These are phyloP conservation scores for Ophiostoma novo-ulmi DNA, from an alignment of 2,329 filamentous ascomycete genomes.

Conservation along the genomic window DNA sequence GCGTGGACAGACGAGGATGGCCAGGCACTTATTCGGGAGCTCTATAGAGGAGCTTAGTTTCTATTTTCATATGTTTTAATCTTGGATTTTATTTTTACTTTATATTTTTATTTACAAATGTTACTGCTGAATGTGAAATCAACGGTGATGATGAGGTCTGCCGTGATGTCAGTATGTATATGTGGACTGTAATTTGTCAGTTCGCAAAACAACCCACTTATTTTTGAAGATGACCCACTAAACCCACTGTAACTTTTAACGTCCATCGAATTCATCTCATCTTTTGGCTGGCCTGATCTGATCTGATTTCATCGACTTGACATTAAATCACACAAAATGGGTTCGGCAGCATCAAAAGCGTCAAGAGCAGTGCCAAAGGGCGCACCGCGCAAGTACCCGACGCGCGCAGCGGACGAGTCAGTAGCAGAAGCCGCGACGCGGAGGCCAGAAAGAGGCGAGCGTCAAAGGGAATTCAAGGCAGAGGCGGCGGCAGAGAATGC, in stretches of 20 bases:
- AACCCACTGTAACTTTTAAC: slow-evolving; percentile 1
- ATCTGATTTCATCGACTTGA: not conserved
- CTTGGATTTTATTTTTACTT: not conserved
- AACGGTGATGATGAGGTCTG: not conserved
- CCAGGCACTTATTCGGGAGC: not conserved
- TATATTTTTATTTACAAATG: not conserved
- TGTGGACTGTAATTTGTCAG: not conserved
- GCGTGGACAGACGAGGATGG: not conserved
- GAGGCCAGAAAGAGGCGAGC: not conserved
- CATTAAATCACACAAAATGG: slow-evolving; percentile 35
- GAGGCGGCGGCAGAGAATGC: slow-evolving; percentile 15
- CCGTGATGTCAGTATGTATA: not conserved
- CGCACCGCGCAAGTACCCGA: slow-evolving; percentile 42
- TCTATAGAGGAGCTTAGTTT: not conserved
- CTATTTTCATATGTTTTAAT: not conserved
- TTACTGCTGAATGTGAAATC: not conserved
- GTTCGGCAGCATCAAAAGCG: slow-evolving; percentile 45
- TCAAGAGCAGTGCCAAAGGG: slow-evolving; percentile 42
- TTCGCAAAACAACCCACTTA: not conserved
- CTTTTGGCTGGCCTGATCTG: not conserved
- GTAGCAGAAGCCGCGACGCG: slow-evolving; percentile 13
- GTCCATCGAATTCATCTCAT: not conserved
- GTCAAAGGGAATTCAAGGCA: not conserved
- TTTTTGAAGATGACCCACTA: not conserved
- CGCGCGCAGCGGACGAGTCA: slow-evolving; percentile 34